Conservation (phyloP, 805 yeast species). For the Wickerhamiella vanderwaltii region DNA sequence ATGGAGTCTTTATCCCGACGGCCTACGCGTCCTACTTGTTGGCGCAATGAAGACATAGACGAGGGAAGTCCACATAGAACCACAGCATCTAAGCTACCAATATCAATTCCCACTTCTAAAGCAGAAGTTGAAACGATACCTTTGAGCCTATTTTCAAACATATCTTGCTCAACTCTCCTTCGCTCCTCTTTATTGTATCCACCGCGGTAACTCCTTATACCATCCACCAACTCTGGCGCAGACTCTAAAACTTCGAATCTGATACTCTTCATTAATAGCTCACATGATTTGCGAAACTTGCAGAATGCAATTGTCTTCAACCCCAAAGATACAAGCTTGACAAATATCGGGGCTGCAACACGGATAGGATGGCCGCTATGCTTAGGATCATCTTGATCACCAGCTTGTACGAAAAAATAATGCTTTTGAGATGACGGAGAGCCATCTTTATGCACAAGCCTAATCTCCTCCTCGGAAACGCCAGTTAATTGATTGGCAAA, state of each 20-base stretch:
- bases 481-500: conserved; percentile 74
- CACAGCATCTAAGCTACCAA: conserved; percentile 86
- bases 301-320: conserved; percentile 85
- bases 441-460: conserved; percentile 66
- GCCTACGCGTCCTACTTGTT: conserved; percentile 97
- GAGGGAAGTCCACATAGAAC: conserved; percentile 86
- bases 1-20: conserved; percentile 70
- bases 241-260: conserved; percentile 37
- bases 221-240: conserved; percentile 36
- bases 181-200: conserved; percentile 85
- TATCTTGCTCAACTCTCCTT: conserved; percentile 72
- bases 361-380: conserved; percentile 45
- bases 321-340: conserved; percentile 48
- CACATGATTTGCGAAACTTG: conserved; percentile 75
- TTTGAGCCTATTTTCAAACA: conserved; percentile 75
- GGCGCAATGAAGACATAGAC: conserved; percentile 77
- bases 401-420: conserved; percentile 77
- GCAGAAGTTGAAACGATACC: conserved; percentile 95
- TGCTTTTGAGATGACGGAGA: conserved; percentile 75
- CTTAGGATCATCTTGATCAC: conserved; percentile 48
- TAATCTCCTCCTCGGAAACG: conserved; percentile 34
- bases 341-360: conserved; percentile 65
- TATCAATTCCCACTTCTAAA: conserved; percentile 87
- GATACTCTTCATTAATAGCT: conserved; percentile 73
- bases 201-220: conserved; percentile 87